Evolutionary conservation across 2,329 filamentous ascomycete genomes (phyloP).

Genomic region (Mariannaea elegans): DNA sequence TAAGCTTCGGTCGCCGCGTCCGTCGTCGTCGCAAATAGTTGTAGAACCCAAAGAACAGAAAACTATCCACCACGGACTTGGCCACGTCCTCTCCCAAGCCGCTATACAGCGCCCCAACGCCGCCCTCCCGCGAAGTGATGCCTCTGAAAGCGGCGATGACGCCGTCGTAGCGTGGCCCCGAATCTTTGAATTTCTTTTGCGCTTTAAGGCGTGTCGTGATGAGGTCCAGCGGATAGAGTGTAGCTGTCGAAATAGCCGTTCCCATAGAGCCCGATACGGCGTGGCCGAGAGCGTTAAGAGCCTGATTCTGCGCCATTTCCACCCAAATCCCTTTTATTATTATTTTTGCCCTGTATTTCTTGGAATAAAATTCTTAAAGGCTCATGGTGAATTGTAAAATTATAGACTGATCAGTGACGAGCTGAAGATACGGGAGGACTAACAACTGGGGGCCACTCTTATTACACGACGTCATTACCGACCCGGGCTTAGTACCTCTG

Average conservation of each 20-base stretch:
- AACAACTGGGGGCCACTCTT: too few relatives aligned
- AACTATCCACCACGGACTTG: conserved; percentile 78
- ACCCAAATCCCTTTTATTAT: too few relatives aligned
- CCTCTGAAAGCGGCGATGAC: conserved; percentile 74
- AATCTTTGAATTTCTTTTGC: conserved; percentile 67
- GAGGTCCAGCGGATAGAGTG: conserved; percentile 83
- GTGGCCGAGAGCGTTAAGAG: conserved; percentile 80
- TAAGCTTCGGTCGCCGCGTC: conserved; percentile 58
- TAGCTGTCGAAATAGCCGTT: conserved; percentile 79
- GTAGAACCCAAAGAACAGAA: conserved; percentile 88
- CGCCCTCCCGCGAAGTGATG: conserved; percentile 78
- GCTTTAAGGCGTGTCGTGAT: conserved; percentile 85
- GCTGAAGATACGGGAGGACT: too few relatives aligned
- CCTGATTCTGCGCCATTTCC: conserved; percentile 47
- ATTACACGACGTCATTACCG: neutral
- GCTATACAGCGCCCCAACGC: conserved; percentile 73
- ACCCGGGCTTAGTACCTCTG: neutral
- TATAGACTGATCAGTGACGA: too few relatives aligned
- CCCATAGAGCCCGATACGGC: conserved; percentile 82
- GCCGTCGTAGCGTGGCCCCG: conserved; percentile 64
- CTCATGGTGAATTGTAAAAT: too few relatives aligned
- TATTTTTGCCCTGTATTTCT: too few relatives aligned
- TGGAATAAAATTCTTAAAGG: too few relatives aligned
- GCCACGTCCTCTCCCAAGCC: conserved; percentile 70
- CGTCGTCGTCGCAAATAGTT: conserved; percentile 56